Base-by-base conservation (phyloP, 2,329 filamentous ascomycete genomes). In the Hyphodiscus sp. region DNA sequence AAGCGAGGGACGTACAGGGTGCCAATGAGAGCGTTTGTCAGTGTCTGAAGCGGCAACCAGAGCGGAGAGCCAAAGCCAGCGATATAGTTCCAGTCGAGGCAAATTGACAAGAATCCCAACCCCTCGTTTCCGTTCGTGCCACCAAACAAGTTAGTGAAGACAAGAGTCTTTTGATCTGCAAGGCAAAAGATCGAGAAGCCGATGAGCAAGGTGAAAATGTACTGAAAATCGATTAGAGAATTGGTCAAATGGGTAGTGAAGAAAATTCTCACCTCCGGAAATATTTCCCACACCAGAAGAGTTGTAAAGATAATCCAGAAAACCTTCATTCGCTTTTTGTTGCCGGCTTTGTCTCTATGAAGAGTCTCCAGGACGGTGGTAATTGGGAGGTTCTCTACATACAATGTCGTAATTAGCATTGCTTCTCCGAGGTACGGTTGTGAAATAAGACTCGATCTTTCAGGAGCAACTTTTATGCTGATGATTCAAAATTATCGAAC, bases 111-210 rank as follows among this genome's bases (percentile, higher is more conserved):
- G 26, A 74, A 63, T 5, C 73, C 73, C 1, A 75, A 62, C 8
- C 72, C 73, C 53, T 75, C 73, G 54, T 75, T 73, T 2, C 70
- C 71, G 42, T 68, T 67, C 4, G 74, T 66, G 16, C 75, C 75
- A 7, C 75, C 75, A 54, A 77, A 77, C 20, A 77, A 61, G 44
- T 74, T 73, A 20, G 73, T 76, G 51, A 77, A 74, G 5, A 73
- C 59, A 0, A 69, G 56, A 61, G 42, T 71, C 68, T 38, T 50
- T 33, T 58, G 58, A 9, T 72, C 69, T 0, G 74, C 71, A 8
- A 77, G 67, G 54, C 74, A 77, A 50, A 76, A 73, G 45, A 77
- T 65, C 1, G 64, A 68, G 16, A 73, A 54, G 18, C 71, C 71
- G 41, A 51, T 38, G 29, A 20, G 49, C 10, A 57, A 41, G 16